Base-by-base conservation (phyloP, 306 rosid genomes). In the Carpinus fangiana region DNA sequence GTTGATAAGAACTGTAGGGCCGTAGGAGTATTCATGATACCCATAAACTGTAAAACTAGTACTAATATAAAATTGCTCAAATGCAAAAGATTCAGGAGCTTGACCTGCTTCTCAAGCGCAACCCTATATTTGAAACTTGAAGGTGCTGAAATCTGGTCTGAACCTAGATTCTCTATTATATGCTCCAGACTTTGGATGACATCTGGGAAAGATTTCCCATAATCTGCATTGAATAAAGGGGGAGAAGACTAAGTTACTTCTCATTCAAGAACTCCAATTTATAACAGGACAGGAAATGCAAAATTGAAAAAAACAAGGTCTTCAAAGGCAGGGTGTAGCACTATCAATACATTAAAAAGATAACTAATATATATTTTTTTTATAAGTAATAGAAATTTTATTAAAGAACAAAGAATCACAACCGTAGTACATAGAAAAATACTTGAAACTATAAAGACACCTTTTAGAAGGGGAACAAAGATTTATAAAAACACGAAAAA, bases 41-140 rank as follows among this genome's bases (percentile, higher is more conserved):
- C 21, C 9, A 61, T 61, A 31, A 61, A 12, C 68, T 28, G 3
- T 23, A 14, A 61, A 13, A 28, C 20, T 62, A 62, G 65, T 11
- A 59, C 36, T 21, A 59, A 59, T 12, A 59, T 11, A 48, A 16
- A 48, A 38, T 31, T 72, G 72, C 74, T 75, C 8, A 17, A 71
- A 41, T 26, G 18, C 47, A 79, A 77, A 50, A 31, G 56, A 73
- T 70, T 70, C 23, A 34, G 79, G 84, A 84, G 78, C 80, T 50
- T 80, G 78, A 92, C 97, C 98, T 94, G 98, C 70, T 95, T 95
- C 81, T 91, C 95, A 67, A 95, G 93, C 51, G 97, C 91, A 83
- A 92, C 81, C 81, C 91, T 87, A 77, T 92, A 94, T 81, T 92
- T 92, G 89, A 90, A 90, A 90, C 84, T 90, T 21, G 97, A 88